phyloP scores from a whole-genome alignment of 805 yeast species.

The Cyberlindnera maritima region DNA sequence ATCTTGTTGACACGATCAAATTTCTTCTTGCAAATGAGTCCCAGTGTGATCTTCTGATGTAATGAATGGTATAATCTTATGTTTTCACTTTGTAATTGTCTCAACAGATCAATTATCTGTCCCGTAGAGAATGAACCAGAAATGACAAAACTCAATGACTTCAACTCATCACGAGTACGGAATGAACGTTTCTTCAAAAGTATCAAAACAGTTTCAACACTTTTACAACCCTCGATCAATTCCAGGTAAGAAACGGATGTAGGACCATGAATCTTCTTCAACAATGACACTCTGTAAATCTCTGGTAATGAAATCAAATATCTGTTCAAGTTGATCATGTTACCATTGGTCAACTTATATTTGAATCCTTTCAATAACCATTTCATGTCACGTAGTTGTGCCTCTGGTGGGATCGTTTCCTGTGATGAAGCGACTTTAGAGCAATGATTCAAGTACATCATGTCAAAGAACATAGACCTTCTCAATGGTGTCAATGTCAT shows the following conservation, averaged over 20 bases:
- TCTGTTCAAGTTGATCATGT: constrained; percentile 2
- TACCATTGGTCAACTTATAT: constrained; percentile 7
- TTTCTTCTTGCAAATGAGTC: constrained; percentile 1
- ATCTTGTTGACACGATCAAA: not conserved
- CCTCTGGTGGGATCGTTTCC: constrained; percentile 11
- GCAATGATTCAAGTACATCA: not conserved
- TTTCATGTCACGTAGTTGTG: not conserved
- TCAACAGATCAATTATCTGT: constrained; percentile 7
- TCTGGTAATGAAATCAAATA: constrained; percentile 7
- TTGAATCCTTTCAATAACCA: constrained; percentile 10
- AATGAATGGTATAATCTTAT: constrained; percentile 6
- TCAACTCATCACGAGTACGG: constrained; percentile 6
- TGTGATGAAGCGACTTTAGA: not conserved
- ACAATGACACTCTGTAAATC: constrained; percentile 73
- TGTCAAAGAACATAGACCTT: constrained; percentile 9
- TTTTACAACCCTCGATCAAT: constrained; percentile 4
- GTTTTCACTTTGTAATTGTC: not conserved
- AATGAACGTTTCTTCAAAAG: not conserved
- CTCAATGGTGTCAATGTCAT: constrained; percentile 7
- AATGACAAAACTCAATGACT: constrained; percentile 3
- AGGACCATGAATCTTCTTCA: constrained; percentile 85
- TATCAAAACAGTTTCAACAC: not conserved
- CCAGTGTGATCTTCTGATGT: constrained; percentile 10
- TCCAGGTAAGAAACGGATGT: constrained; percentile 24
- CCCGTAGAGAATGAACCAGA: constrained; percentile 1